Evolutionary conservation across 805 yeast genomes (phyloP), one percentile per base, ranked within the genome.

Genomic region (Alloascoidea hylecoeti): DNA sequence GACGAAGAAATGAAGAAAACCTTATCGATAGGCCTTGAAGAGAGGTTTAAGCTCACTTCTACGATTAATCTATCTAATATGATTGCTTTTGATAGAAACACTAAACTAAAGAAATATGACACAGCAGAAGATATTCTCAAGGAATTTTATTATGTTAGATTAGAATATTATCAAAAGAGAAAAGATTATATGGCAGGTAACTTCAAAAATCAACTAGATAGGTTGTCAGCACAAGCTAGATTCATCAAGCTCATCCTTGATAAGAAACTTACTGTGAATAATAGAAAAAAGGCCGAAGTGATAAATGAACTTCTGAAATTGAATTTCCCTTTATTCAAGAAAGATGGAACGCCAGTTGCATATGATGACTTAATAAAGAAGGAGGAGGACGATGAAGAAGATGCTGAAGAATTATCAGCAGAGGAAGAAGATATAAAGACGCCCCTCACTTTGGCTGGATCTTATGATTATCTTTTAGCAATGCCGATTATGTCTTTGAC

Each of bases 401-500:
- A 38, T 1, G 48, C 41, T 33, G 37, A 35, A 14, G 47, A 50
- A 4, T 55, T 45, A 55, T 58, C 45, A 33, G 74, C 60, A 14
- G 73, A 61, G 12, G 66, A 56, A 4, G 51, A 48, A 15, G 65
- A 51, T 17, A 57, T 47, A 5, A 57, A 55, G 27, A 41, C 33
- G 4, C 36, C 32, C 52, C 66, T 63, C 39, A 57, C 55, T 16
- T 69, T 72, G n/a, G 53, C 68, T 38, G 72, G 85, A 5, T 66
- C 78, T 4, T 89, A 75, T 56, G 97, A 92, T 50, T 92, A 92
- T 49, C 65, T 92, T 44, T 65, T 92, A 38, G 94, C 92, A 39
- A 82, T 92, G 95, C 73, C 86, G 27, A 77, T 92, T 45, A 85
- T 96, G 92, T 80, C 96, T 30, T 71, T 92, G 52, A 89, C 98